A percentile compares a stretch with the other conserved stretches of the same genome.
Evolutionary conservation across 1,284 basidiomycete genomes (phyloP).

Genomic region (Quambalaria eucalypti): DNA sequence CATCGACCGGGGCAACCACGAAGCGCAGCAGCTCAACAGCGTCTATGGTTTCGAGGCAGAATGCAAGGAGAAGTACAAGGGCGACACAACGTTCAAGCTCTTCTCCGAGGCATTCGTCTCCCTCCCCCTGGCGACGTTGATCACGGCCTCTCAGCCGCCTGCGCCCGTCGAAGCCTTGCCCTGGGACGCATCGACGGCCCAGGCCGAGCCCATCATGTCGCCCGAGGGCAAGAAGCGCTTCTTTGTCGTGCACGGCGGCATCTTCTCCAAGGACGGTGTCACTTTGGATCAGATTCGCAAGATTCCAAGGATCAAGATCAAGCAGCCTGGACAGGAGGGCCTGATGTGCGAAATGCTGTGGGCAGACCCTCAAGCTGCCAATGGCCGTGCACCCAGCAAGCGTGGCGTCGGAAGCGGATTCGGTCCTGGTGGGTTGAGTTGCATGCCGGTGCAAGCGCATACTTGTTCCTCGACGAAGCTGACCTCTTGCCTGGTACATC

Average conservation of each 20-base stretch:
- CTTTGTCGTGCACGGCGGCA: slow-evolving; percentile 83
- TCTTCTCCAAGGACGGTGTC: slow-evolving; percentile 89
- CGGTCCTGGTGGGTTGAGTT: slow-evolving; percentile 62
- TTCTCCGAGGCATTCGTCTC: slow-evolving; percentile 41
- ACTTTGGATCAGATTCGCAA: slow-evolving; percentile 83
- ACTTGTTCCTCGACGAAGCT: not conserved
- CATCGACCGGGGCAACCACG: slow-evolving; percentile 78
- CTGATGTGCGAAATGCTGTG: slow-evolving; percentile 66
- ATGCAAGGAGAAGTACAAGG: slow-evolving; percentile 57
- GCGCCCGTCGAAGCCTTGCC: slow-evolving; percentile 29
- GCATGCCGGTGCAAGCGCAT: slow-evolving; percentile 16
- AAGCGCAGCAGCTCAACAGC: slow-evolving; percentile 72
- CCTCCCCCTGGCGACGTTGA: slow-evolving; percentile 71
- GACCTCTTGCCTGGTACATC: not conserved
- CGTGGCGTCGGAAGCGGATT: slow-evolving; percentile 92
- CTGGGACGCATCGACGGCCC: slow-evolving; percentile 23
- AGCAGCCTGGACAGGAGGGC: slow-evolving; percentile 87
- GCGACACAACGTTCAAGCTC: slow-evolving; percentile 40
- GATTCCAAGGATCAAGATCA: slow-evolving; percentile 68
- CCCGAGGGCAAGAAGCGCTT: slow-evolving; percentile 73
- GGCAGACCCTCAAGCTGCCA: slow-evolving; percentile 82
- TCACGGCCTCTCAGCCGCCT: slow-evolving; percentile 64
- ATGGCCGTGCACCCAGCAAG: slow-evolving; percentile 92
- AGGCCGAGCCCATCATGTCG: slow-evolving; percentile 60
- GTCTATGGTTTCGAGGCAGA: slow-evolving; percentile 80